Conservation (phyloP, 495 filamentous ascomycete species). For the Alectoria sarmentosa region DNA sequence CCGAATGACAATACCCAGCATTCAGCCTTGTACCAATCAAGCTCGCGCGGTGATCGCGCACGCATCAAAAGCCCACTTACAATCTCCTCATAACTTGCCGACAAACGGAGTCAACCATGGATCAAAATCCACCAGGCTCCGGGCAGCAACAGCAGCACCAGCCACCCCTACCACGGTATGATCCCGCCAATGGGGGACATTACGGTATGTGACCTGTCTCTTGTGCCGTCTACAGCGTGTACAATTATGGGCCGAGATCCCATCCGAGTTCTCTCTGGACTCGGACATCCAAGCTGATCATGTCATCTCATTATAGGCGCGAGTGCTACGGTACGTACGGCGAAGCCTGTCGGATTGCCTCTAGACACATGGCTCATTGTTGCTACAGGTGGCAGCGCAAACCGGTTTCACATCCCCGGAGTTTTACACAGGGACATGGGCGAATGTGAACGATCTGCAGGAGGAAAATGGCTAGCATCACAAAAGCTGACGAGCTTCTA, state of each 20-base stretch:
- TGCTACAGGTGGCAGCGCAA: conserved; percentile 29
- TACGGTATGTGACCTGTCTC: conserved; percentile 57
- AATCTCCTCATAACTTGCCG: conserved; percentile 6
- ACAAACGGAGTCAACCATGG: conserved; percentile 39
- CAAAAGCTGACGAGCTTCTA: conserved; percentile 31
- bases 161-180: conserved; percentile 56
- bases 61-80: conserved; percentile 7
- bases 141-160: conserved; percentile 52
- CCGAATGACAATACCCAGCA: background rate
- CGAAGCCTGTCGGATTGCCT: conserved; percentile 39
- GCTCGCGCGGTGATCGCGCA: conserved; percentile 7
- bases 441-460: conserved; percentile 57
- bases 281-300: conserved; percentile 20
- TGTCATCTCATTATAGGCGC: conserved; percentile 50
- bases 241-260: background rate
- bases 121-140: conserved; percentile 46
- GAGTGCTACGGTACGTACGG: conserved; percentile 65
- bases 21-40: background rate
- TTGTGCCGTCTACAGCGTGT: background rate
- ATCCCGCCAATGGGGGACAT: conserved; percentile 75
- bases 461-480: background rate
- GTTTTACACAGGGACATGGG: conserved; percentile 88
- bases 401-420: conserved; percentile 54
- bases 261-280: background rate
- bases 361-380: conserved; percentile 52